phyloP scores from a whole-genome alignment of 2,329 filamentous ascomycete species.

The Botrytis deweyae region DNA sequence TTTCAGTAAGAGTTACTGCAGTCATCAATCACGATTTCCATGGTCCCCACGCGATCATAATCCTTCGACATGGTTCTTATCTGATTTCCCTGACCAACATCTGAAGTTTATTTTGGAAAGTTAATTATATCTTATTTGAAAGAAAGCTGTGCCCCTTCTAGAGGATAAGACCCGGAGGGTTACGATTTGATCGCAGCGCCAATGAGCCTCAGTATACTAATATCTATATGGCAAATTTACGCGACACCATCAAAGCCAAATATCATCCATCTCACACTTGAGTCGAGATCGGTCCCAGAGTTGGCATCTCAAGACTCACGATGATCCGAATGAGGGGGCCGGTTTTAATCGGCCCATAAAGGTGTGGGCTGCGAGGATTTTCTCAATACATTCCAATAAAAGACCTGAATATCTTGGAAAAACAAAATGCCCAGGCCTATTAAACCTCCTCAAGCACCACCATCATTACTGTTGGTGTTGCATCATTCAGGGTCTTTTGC shows the following conservation, averaged over 20 bases:
- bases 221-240: neutral
- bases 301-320: neutral
- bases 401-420: neutral
- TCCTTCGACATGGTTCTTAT: neutral
- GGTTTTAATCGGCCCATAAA: neutral
- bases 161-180: neutral
- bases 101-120: neutral
- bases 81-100: neutral
- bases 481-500: neutral
- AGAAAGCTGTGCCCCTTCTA: neutral
- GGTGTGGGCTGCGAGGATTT: neutral
- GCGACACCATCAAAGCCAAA: neutral
- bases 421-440: neutral
- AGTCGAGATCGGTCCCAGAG: neutral
- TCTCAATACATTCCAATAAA: neutral
- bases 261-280: neutral
- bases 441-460: neutral
- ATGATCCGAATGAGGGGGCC: neutral
- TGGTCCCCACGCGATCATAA: conserved; percentile 8
- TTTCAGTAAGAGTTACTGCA: conserved; percentile 3
- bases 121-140: neutral
- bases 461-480: neutral
- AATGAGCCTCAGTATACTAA: neutral
- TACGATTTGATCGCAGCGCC: neutral
- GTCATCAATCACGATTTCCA: conserved; percentile 1